Conservation (phyloP, 1,284 basidiomycete genomes). For the Ganoderma meredithae region DNA sequence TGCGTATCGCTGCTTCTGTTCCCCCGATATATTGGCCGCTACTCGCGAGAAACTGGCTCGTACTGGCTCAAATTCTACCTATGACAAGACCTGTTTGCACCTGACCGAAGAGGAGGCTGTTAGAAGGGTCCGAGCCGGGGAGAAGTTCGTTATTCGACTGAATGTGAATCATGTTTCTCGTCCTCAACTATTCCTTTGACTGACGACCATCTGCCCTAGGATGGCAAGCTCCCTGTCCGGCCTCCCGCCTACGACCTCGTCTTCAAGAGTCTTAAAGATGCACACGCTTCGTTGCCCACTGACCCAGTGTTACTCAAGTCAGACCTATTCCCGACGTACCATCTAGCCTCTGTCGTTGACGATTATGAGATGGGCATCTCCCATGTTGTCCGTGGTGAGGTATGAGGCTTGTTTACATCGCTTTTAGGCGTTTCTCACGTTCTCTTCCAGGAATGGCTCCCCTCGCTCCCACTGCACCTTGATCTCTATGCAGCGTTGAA, state of each 20-base stretch:
- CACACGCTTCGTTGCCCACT: constrained; percentile 79
- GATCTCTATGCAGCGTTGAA: constrained; percentile 87
- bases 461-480: constrained; percentile 93
- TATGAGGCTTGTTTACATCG: constrained; percentile 35
- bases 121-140: constrained; percentile 75
- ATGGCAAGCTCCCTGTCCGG: constrained; percentile 58
- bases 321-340: constrained; percentile 95
- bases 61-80: constrained; percentile 77
- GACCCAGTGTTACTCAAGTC: constrained; percentile 95
- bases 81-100: constrained; percentile 88
- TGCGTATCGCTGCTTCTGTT: constrained; percentile 97
- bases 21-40: constrained; percentile 68
- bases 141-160: constrained; percentile 85
- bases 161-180: constrained; percentile 63
- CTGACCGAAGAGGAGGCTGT: constrained; percentile 87
- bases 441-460: constrained; percentile 90
- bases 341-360: constrained; percentile 95
- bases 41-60: constrained; percentile 76
- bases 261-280: constrained; percentile 79
- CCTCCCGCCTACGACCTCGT: constrained; percentile 70
- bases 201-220: constrained; percentile 47
- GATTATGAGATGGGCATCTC: constrained; percentile 97
- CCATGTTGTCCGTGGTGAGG: constrained; percentile 95
- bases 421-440: background rate
- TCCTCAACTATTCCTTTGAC: background rate